These are phyloP conservation scores for Hygrophoropsis aurantiaca DNA, from an alignment of 768 basidiomycete species.

Conservation along the genomic window DNA sequence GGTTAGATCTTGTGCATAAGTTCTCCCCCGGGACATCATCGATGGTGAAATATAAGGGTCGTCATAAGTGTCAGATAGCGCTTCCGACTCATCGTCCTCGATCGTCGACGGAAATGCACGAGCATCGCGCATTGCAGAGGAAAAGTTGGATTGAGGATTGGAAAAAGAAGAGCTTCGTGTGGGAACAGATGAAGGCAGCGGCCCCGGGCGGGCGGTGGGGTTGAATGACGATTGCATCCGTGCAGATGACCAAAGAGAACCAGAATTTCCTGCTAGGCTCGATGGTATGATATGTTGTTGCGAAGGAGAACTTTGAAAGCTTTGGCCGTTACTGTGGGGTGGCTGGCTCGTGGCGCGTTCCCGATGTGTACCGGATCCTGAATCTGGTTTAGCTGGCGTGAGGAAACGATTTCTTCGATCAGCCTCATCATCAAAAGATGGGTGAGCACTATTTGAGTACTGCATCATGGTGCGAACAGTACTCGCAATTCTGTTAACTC, in stretches of 20 bases:
- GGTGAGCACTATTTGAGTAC: constrained; percentile 30
- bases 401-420: constrained; percentile 66
- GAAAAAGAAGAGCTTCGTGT: constrained; percentile 73
- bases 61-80: constrained; percentile 61
- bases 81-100: constrained; percentile 79
- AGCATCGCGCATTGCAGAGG: constrained; percentile 63
- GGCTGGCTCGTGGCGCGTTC: constrained; percentile 75
- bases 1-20: constrained; percentile 59
- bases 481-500: constrained; percentile 2
- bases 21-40: constrained; percentile 50
- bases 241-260: constrained; percentile 41
- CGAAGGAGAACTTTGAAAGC: constrained; percentile 51
- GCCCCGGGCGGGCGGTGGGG: constrained; percentile 32
- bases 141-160: constrained; percentile 54
- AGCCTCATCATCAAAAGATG: constrained; percentile 43
- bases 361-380: constrained; percentile 43
- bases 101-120: constrained; percentile 71
- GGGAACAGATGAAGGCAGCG: constrained; percentile 53
- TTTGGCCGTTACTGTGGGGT: constrained; percentile 50
- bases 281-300: constrained; percentile 52
- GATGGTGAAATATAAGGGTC: constrained; percentile 50
- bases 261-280: constrained; percentile 36
- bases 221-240: constrained; percentile 45
- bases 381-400: constrained; percentile 38
- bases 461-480: constrained; percentile 28